phyloP scores from a whole-genome alignment of 345 rosid genomes.

The Salix koriyanagi region DNA sequence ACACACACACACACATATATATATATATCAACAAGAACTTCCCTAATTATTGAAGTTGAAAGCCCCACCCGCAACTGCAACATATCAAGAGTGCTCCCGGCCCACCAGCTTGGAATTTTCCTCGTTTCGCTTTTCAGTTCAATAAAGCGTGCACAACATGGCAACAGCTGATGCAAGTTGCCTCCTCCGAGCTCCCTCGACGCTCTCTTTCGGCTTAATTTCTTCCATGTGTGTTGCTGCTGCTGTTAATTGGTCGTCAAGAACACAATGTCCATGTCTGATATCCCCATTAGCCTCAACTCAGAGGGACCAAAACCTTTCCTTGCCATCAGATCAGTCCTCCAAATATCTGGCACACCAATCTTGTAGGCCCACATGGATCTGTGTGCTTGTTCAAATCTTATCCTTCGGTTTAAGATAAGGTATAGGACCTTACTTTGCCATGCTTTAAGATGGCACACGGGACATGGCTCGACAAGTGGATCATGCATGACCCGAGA shows the following conservation, averaged over 20 bases:
- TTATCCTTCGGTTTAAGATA: slow-evolving; percentile 41
- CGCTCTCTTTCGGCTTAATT: neutral
- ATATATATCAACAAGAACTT: too few relatives aligned
- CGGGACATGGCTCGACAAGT: slow-evolving; percentile 33
- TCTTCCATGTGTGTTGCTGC: neutral
- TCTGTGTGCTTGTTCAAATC: slow-evolving; percentile 17
- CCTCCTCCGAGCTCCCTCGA: slow-evolving; percentile 2
- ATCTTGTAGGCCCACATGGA: slow-evolving; percentile 28
- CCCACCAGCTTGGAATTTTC: slow-evolving; percentile 24
- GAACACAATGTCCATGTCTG: slow-evolving; percentile 1
- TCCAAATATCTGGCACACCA: slow-evolving; percentile 19
- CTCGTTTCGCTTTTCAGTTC: neutral
- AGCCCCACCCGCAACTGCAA: neutral
- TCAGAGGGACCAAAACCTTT: neutral
- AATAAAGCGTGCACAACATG: slow-evolving; percentile 4
- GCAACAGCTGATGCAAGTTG: slow-evolving; percentile 11
- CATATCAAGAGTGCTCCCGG: neutral
- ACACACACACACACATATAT: too few relatives aligned
- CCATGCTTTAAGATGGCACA: slow-evolving; percentile 43
- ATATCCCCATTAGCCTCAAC: slow-evolving; percentile 5
- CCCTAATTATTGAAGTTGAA: neutral
- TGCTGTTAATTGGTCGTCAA: neutral
- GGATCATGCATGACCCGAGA: slow-evolving; percentile 20
- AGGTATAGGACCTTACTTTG: slow-evolving; percentile 35
- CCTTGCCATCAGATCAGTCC: neutral